These are phyloP conservation scores for Mycena belliarum DNA, from an alignment of 768 basidiomycete species.

Conservation along the genomic window DNA sequence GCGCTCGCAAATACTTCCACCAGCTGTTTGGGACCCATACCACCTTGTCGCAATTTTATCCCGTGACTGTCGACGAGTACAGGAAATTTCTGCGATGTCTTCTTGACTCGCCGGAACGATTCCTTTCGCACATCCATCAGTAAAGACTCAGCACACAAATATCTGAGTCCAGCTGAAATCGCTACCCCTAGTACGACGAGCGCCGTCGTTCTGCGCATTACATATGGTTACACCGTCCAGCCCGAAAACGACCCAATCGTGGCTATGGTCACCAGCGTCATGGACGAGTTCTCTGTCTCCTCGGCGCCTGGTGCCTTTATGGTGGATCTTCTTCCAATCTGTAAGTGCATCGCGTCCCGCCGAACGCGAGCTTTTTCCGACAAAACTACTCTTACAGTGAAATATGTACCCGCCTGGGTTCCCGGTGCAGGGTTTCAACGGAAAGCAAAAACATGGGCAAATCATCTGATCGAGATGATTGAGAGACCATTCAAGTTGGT, in stretches of 20 bases:
- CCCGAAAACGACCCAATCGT: conserved; percentile 10
- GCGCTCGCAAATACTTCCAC: neutral
- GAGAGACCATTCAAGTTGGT: conserved; percentile 33
- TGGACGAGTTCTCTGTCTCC: conserved; percentile 19
- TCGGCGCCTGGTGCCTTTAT: conserved; percentile 27
- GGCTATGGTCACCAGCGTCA: conserved; percentile 8
- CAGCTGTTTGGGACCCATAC: conserved; percentile 5
- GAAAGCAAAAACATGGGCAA: conserved; percentile 36
- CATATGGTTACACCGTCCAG: conserved; percentile 18
- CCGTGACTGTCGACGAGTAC: conserved; percentile 7
- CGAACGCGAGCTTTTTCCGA: neutral
- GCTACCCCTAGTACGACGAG: conserved; percentile 17
- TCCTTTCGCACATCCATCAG: conserved; percentile 12
- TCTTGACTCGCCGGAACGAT: conserved; percentile 15
- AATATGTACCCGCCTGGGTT: conserved; percentile 41
- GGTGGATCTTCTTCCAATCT: conserved; percentile 39
- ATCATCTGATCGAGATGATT: conserved; percentile 31
- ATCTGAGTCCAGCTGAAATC: neutral
- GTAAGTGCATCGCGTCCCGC: conserved; percentile 7
- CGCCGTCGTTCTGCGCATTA: conserved; percentile 10
- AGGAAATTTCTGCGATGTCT: conserved; percentile 17
- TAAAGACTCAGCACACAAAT: neutral
- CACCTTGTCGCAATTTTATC: conserved; percentile 9
- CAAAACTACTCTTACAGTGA: conserved; percentile 26
- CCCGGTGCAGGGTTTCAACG: conserved; percentile 43